Conservation (phyloP, 805 yeast genomes). For the Peterozyma toletana region DNA sequence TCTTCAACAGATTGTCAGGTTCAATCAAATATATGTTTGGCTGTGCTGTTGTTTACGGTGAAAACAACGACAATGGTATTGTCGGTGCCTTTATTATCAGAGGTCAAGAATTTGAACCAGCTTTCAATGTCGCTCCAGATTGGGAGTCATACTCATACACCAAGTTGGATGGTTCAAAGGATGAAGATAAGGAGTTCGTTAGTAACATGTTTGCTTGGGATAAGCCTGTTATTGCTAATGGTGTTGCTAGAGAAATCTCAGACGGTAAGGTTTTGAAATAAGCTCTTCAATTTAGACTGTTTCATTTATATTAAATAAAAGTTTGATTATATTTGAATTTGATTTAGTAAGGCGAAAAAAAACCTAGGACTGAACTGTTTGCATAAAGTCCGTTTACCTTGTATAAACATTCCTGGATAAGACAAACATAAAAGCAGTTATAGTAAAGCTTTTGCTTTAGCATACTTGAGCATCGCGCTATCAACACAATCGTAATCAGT, state of each 20-base stretch:
- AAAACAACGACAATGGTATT: constrained; percentile 97
- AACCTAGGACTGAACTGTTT: too few species aligned
- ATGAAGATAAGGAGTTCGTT: constrained; percentile 72
- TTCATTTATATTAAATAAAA: too few species aligned
- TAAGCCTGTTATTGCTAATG: constrained; percentile 76
- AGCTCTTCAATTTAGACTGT: constrained; percentile 11
- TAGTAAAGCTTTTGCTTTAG: too few species aligned
- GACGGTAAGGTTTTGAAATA: constrained; percentile 98
- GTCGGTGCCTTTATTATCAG: constrained; percentile 91
- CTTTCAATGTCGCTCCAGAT: constrained; percentile 98
- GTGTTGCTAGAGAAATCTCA: constrained; percentile 79
- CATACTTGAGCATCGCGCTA: too few species aligned
- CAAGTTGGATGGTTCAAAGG: constrained; percentile 73
- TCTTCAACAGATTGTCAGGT: constrained; percentile 89
- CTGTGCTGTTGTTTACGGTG: constrained; percentile 91
- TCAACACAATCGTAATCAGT: constrained; percentile 40
- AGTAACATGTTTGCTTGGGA: constrained; percentile 98
- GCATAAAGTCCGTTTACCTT: too few species aligned
- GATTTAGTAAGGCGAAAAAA: too few species aligned
- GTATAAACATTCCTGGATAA: too few species aligned
- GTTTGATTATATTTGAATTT: too few species aligned
- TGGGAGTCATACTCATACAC: constrained; percentile 90
- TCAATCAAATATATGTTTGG: constrained; percentile 95
- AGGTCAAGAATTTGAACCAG: constrained; percentile 88
- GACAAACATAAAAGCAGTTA: too few species aligned